Conservation (phyloP, 176 grass and related monocot species). For the Triticum monococcum region DNA sequence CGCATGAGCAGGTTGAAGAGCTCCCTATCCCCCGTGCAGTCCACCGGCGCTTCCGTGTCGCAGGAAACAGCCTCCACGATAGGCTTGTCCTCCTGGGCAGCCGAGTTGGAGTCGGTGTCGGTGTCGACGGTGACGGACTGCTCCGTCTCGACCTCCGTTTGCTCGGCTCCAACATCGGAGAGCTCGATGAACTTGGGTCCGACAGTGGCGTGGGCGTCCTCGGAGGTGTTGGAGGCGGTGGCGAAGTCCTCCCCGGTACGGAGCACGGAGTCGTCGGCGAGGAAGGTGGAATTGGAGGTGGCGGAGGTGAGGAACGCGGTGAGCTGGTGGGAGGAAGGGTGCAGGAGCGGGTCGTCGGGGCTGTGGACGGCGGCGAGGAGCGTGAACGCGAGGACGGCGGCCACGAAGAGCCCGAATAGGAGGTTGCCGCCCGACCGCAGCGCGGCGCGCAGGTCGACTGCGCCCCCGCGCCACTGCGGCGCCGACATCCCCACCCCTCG, state of each 20-base stretch:
- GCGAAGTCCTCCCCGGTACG: constrained; percentile 90
- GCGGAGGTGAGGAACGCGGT: constrained; percentile 85
- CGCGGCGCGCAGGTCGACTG: constrained; percentile 45
- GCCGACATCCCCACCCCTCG: constrained; percentile 27
- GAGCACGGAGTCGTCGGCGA: constrained; percentile 70
- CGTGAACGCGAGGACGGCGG: constrained; percentile 84
- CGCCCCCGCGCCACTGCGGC: constrained; percentile 40
- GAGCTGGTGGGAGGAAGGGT: constrained; percentile 68
- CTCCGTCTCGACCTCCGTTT: constrained; percentile 32
- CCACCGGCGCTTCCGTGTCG: constrained; percentile 56
- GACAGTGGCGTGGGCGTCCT: neutral
- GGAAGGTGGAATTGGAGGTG: constrained; percentile 78
- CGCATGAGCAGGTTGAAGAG: constrained; percentile 83
- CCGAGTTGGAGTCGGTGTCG: constrained; percentile 23
- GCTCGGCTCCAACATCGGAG: constrained; percentile 45
- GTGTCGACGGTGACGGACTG: constrained; percentile 40
- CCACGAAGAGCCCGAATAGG: constrained; percentile 87
- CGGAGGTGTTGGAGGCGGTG: constrained; percentile 10
- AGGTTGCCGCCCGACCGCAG: constrained; percentile 69
- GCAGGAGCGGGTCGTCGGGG: constrained; percentile 88
- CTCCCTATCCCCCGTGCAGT: constrained; percentile 66
- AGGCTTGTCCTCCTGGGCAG: constrained; percentile 6
- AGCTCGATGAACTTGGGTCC: constrained; percentile 58
- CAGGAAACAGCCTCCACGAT: constrained; percentile 46
- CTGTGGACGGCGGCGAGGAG: constrained; percentile 81